These are phyloP conservation scores for Beauveria caledonica DNA, from an alignment of 2,329 filamentous ascomycete genomes.

Conservation along the genomic window DNA sequence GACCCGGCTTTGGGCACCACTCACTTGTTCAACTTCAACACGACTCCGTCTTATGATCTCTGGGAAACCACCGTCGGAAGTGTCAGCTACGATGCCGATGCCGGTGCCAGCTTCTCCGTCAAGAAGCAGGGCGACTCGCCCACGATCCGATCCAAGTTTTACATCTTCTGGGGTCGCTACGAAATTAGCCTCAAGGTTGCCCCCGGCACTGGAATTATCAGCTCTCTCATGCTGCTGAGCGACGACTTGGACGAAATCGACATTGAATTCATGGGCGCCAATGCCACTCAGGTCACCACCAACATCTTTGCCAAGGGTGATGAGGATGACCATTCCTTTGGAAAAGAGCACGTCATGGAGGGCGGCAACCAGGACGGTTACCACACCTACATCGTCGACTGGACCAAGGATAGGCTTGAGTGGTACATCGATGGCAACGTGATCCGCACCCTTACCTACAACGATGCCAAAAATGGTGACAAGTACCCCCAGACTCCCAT, in stretches of 20 bases:
- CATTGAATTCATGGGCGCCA: conserved; percentile 71
- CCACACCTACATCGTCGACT: conserved; percentile 70
- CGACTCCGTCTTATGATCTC: conserved; percentile 46
- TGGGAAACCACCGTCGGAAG: conserved; percentile 64
- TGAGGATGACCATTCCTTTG: conserved; percentile 54
- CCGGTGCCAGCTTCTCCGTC: conserved; percentile 68
- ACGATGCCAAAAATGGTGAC: conserved; percentile 51
- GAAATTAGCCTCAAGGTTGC: conserved; percentile 74
- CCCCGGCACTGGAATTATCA: conserved; percentile 66
- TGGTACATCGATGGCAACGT: conserved; percentile 63
- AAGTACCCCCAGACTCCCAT: conserved; percentile 72
- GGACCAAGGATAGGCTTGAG: conserved; percentile 58
- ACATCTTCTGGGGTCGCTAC: conserved; percentile 77
- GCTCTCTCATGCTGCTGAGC: conserved; percentile 73
- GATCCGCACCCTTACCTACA: conserved; percentile 54
- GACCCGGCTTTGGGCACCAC: conserved; percentile 62
- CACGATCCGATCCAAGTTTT: conserved; percentile 71
- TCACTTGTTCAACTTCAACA: conserved; percentile 57
- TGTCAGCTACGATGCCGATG: conserved; percentile 50
- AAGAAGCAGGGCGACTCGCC: conserved; percentile 63
- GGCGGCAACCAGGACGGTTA: conserved; percentile 47
- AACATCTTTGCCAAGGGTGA: conserved; percentile 76
- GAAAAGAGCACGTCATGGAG: conserved; percentile 47
- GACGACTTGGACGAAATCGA: conserved; percentile 84
- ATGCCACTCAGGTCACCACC: conserved; percentile 53